Evolutionary conservation across 768 basidiomycete genomes (phyloP), one percentile per base, ranked within the genome.

Genomic region (Russula virescens): DNA sequence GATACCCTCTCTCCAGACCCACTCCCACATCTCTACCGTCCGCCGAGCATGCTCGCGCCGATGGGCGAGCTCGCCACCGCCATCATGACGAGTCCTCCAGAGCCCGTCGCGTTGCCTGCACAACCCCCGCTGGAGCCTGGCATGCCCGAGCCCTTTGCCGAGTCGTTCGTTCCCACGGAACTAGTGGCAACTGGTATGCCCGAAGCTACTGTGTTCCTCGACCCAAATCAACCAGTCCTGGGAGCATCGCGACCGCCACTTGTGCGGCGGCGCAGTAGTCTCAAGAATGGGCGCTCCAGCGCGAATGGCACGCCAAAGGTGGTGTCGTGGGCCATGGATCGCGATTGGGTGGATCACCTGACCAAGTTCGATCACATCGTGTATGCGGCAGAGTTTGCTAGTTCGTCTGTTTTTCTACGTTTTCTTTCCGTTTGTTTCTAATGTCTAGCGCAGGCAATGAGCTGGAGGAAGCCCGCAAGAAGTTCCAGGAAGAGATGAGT

Each of bases 271-370:
- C 77, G 85, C 61, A 89, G 88, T 67, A 87, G 84, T 68, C 79
- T 89, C 66, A 87, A 82, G 72, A 81, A 49, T 2, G 60, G 59
- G 2, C 76, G 74, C 23, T 80, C 79, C 67, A 77, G 74, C 62
- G 76, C 75, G 54, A 75, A 78, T 69, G 83, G 85, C 63, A 75
- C 83, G 31, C 73, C 78, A 19, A 89, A 89, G 74, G 81, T 82
- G 6, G 87, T 89, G 9, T 86, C 87, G 42, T 89, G 87, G 87
- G 87, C 88, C 26, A 88, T 87, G 73, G 81, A 85, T 62, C 79
- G 78, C 14, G 85, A 85, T 57, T 79, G 84, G 75, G 76, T 79
- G 28, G 78, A 78, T 9, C 83, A 85, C 66, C 76, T 86, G 61
- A 76, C 78, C 40, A 81, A 81, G 63, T 79, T 78, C 60, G 72